Percentiles rank a stretch among this genome's conserved stretches.
phyloP scores from a whole-genome alignment of 192 early-diverging fungal genomes.

The Backusella circina region DNA sequence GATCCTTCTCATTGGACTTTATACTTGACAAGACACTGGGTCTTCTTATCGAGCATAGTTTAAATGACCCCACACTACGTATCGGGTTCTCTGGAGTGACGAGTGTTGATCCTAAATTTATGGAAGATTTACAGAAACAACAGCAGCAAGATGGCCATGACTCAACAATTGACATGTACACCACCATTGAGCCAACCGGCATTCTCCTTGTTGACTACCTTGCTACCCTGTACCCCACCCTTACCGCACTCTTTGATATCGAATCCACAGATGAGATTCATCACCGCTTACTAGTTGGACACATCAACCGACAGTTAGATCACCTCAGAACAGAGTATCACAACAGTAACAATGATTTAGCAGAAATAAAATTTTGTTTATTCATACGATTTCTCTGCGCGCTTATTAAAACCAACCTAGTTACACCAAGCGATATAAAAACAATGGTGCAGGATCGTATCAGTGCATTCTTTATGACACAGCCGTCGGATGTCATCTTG shows the following conservation, averaged over 20 bases:
- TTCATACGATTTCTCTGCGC: constrained; percentile 3
- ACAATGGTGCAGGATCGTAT: neutral
- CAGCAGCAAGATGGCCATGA: neutral
- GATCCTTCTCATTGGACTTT: constrained; percentile 6
- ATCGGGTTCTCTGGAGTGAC: neutral
- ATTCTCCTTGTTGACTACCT: neutral
- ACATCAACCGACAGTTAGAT: constrained; percentile 1
- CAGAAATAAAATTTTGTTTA: neutral
- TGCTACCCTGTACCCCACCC: neutral
- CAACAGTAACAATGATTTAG: neutral
- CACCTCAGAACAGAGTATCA: neutral
- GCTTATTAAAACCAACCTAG: constrained; percentile 1
- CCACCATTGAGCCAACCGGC: neutral
- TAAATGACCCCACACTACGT: neutral
- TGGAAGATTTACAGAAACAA: neutral
- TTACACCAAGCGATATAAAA: neutral
- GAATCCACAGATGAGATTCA: neutral
- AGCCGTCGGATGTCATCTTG: neutral
- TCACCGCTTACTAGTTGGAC: neutral
- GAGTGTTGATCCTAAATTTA: neutral
- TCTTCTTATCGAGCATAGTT: neutral
- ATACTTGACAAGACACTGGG: constrained; percentile 5
- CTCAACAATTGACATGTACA: neutral
- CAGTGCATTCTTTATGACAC: neutral
- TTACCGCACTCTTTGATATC: neutral